Conservation (phyloP, 2,329 filamentous ascomycete genomes). For the Calonectria pteridis region DNA sequence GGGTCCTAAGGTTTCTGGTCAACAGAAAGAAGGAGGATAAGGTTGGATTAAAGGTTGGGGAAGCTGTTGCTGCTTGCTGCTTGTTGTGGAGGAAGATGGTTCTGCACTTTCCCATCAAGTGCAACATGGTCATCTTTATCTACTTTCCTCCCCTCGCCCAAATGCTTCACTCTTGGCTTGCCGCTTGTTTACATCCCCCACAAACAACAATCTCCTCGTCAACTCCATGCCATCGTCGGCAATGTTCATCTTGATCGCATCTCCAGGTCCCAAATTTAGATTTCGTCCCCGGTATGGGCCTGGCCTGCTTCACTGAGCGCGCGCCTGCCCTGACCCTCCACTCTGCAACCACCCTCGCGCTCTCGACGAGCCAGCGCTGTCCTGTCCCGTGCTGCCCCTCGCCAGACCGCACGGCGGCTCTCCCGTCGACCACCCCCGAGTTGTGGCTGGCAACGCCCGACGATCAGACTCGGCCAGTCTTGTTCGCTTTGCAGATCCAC, state of each 20-base stretch:
- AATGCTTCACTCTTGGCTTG: neutral
- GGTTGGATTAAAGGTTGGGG: constrained; percentile 1
- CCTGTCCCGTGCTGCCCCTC: constrained; percentile 21
- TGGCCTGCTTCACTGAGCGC: constrained; percentile 29
- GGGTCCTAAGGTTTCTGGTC: constrained; percentile 20
- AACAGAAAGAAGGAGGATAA: constrained; percentile 16
- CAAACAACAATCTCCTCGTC: neutral
- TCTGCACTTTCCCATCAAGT: constrained; percentile 8
- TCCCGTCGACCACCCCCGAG: constrained; percentile 21
- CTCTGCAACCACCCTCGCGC: constrained; percentile 15
- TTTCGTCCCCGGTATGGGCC: constrained; percentile 1
- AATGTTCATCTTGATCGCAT: constrained; percentile 17
- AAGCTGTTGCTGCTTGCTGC: constrained; percentile 12
- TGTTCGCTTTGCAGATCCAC: constrained; percentile 20
- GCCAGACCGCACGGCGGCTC: constrained; percentile 13
- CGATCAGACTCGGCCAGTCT: constrained; percentile 25
- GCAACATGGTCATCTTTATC: constrained; percentile 24
- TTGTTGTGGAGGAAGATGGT: constrained; percentile 16
- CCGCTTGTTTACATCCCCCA: neutral
- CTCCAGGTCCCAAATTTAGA: constrained; percentile 26
- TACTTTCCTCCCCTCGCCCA: constrained; percentile 7
- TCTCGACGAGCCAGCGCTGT: constrained; percentile 14
- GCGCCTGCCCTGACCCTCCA: constrained; percentile 27
- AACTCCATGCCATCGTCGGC: neutral
- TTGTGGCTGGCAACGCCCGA: constrained; percentile 26